These are phyloP conservation scores for Diddensiella transvaalensis DNA, from an alignment of 805 yeast genomes.

Conservation along the genomic window DNA sequence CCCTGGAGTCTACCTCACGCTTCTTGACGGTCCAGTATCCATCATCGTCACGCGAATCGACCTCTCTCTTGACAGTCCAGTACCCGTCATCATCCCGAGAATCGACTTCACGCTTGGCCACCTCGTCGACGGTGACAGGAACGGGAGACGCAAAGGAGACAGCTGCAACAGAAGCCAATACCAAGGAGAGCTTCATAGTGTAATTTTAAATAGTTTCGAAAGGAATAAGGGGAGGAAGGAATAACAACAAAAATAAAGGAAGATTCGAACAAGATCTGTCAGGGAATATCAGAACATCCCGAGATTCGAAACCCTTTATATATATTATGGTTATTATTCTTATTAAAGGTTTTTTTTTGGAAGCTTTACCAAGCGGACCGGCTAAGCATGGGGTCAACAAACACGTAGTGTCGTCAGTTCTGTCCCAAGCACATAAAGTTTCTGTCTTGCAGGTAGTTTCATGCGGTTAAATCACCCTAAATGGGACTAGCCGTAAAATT, in stretches of 20 bases:
- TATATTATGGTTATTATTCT: neutral
- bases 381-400: neutral
- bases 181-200: conserved; percentile 1
- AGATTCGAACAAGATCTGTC: neutral
- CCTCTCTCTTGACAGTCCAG: conserved; percentile 1
- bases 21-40: conserved; percentile 4
- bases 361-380: too few relatives aligned
- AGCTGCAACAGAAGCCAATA: neutral
- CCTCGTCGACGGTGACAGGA: neutral
- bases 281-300: neutral
- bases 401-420: neutral
- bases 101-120: conserved; percentile 3
- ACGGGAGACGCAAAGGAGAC: neutral
- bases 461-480: neutral
- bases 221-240: too few relatives aligned
- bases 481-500: neutral
- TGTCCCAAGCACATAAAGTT: neutral
- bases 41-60: conserved; percentile 1
- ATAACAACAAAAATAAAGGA: neutral
- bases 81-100: conserved; percentile 3
- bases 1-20: neutral
- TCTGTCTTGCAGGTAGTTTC: too few relatives aligned
- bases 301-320: neutral
- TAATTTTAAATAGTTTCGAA: neutral
- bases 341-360: too few relatives aligned